Evolutionary conservation across 345 rosid species (phyloP), one percentile per base, ranked within the genome.

Genomic region (Punica granatum): DNA sequence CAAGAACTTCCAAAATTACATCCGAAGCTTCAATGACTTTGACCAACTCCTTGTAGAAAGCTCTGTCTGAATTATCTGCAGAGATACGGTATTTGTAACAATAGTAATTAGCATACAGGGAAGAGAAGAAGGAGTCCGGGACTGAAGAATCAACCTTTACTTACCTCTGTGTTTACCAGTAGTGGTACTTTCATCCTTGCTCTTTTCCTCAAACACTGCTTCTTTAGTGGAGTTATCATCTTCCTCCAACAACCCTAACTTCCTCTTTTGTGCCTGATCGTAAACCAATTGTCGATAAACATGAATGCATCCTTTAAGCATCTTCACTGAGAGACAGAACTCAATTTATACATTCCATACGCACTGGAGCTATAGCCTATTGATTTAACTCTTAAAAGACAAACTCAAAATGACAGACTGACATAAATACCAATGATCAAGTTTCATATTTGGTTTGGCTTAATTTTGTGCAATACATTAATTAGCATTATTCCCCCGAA

Each of bases 1-100:
- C 98, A 60, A 94, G 88, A 75, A 94, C 93, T 84, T 94, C 99
- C 77, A 94, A 53, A 74, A 91, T 89, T 75, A 94, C 98, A 82
- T 94, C 98, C 6, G 98, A 91, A 69, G 79, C 80, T 73, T 91
- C 99, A 66, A 91, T 81, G 36, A 94, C 99, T 73, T 88, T 94
- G 65, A 79, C 96, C 85, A 94, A 76, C 76, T 91, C 99, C 88
- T 89, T 94, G 74, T 91, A 94, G 81, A 94, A 94, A 73, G 88
- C 95, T 78, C 88, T 85, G 41, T 91, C 99, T 1, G 97, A 86
- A 74, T 81, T 86, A 80, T 91, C 96, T 89, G 82, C 5, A 26
- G 7, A 70, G 60, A 72, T 32, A 71, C 63, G 12, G 66, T 39
- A 77, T 33, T 70, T 28, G 36, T 42, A 46, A 35, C 30, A 16